Percentiles rank a stretch among this genome's conserved stretches.
phyloP scores from a whole-genome alignment of 2,329 filamentous ascomycete genomes.

The Fusarium beomiforme region DNA sequence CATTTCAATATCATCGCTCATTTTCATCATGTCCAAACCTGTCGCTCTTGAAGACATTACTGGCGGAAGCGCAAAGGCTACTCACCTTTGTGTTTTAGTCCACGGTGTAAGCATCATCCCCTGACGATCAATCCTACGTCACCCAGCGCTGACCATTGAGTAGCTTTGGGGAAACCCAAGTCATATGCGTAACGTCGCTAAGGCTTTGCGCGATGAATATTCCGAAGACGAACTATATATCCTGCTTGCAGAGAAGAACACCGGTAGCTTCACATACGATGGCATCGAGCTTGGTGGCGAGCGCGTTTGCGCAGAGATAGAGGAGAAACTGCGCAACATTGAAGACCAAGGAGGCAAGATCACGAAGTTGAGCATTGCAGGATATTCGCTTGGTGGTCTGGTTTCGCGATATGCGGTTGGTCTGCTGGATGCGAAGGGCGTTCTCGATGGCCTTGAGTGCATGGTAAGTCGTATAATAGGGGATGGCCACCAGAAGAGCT shows the following conservation, averaged over 20 bases:
- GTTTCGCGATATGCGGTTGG: slow-evolving; percentile 89
- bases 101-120: slow-evolving; percentile 70
- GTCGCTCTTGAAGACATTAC: slow-evolving; percentile 48
- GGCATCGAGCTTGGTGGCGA: slow-evolving; percentile 75
- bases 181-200: slow-evolving; percentile 76
- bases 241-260: slow-evolving; percentile 77
- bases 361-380: slow-evolving; percentile 84
- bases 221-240: slow-evolving; percentile 73
- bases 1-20: slow-evolving; percentile 23
- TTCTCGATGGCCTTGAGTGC: slow-evolving; percentile 82
- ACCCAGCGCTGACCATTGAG: slow-evolving; percentile 38
- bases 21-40: slow-evolving; percentile 29
- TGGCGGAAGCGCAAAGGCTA: slow-evolving; percentile 63
- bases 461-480: slow-evolving; percentile 59
- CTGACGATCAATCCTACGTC: slow-evolving; percentile 19
- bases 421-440: slow-evolving; percentile 80
- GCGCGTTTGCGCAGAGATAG: slow-evolving; percentile 73
- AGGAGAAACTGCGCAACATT: slow-evolving; percentile 68
- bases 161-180: slow-evolving; percentile 82
- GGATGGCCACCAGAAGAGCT: not conserved
- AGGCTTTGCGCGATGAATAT: slow-evolving; percentile 69
- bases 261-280: slow-evolving; percentile 77
- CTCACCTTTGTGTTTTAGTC: slow-evolving; percentile 81
- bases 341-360: slow-evolving; percentile 74
- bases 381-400: slow-evolving; percentile 90